Conservation (phyloP, 2,329 filamentous ascomycete genomes). For the Ophiobolus disseminans region DNA sequence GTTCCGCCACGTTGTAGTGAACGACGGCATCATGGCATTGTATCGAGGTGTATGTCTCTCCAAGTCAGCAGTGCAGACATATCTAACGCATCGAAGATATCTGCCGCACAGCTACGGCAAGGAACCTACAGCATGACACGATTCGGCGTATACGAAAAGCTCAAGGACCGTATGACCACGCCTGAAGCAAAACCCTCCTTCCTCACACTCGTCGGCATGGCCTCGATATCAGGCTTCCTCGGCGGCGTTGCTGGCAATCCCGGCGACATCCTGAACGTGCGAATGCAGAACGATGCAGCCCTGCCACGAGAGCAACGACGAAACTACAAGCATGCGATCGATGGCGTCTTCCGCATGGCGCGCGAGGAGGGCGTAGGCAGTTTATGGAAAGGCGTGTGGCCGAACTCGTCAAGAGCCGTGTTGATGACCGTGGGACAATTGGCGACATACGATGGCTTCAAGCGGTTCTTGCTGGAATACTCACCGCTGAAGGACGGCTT, state of each 20-base stretch:
- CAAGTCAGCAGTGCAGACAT: background rate
- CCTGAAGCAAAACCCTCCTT: conserved; percentile 67
- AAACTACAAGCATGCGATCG: conserved; percentile 87
- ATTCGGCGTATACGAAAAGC: conserved; percentile 94
- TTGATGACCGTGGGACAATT: conserved; percentile 88
- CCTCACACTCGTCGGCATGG: conserved; percentile 79
- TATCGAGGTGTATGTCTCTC: conserved; percentile 74
- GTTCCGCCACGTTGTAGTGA: conserved; percentile 78
- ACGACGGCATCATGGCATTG: conserved; percentile 78
- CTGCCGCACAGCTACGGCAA: conserved; percentile 90
- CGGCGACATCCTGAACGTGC: conserved; percentile 94
- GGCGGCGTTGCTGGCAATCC: conserved; percentile 93
- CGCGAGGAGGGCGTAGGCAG: conserved; percentile 77
- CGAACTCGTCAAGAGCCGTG: conserved; percentile 81
- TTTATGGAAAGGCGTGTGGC: conserved; percentile 85
- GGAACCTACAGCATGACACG: conserved; percentile 93
- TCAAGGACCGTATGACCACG: conserved; percentile 74
- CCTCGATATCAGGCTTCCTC: conserved; percentile 81
- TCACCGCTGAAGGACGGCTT: conserved; percentile 72
- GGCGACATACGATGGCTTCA: conserved; percentile 84
- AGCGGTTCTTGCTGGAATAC: conserved; percentile 69
- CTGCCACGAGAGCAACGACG: conserved; percentile 75
- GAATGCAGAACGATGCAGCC: conserved; percentile 93
- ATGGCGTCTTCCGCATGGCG: conserved; percentile 87
- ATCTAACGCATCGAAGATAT: conserved; percentile 63